These are phyloP conservation scores for Lactarius akahatsu DNA, from an alignment of 768 basidiomycete genomes.

Conservation along the genomic window DNA sequence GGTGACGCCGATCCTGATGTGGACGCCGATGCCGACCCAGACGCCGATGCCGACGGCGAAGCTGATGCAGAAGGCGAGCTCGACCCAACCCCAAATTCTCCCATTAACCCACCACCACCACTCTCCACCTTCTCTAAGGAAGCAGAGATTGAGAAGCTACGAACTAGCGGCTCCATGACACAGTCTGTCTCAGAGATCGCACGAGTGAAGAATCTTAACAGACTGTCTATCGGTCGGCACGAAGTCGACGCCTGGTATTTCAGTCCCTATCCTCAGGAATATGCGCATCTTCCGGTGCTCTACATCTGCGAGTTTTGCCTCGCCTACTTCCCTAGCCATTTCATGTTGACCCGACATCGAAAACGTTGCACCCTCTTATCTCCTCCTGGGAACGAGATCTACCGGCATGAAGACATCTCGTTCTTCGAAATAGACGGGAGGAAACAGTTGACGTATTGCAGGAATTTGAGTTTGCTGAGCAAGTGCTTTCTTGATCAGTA, in stretches of 20 bases:
- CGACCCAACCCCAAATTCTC: conserved; percentile 55
- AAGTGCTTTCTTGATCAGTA: conserved; percentile 99
- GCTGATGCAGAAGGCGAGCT: conserved; percentile 75
- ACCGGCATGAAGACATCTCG: conserved; percentile 94
- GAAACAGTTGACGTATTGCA: conserved; percentile 93
- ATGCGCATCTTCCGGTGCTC: conserved; percentile 89
- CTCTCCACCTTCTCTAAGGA: conserved; percentile 85
- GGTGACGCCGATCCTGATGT: conserved; percentile 27
- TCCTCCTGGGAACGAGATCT: conserved; percentile 99
- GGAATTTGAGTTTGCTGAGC: conserved; percentile 92
- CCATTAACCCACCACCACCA: conserved; percentile 52
- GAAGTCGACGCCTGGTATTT: conserved; percentile 99
- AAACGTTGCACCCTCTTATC: conserved; percentile 87
- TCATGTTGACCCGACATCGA: conserved; percentile 92
- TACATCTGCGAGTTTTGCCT: conserved; percentile 99
- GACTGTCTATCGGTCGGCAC: conserved; percentile 92
- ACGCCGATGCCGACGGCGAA: conserved; percentile 58
- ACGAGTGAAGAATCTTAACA: conserved; percentile 96
- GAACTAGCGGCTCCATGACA: conserved; percentile 98
- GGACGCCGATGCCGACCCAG: conserved; percentile 43
- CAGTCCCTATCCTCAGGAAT: conserved; percentile 98
- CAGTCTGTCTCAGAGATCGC: conserved; percentile 98
- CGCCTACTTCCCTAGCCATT: conserved; percentile 83
- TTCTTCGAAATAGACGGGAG: conserved; percentile 99
- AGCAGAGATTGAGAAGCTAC: conserved; percentile 97